Evolutionary conservation across 2,329 filamentous ascomycete species (phyloP).

Genomic region (Aspergillus ibericus): DNA sequence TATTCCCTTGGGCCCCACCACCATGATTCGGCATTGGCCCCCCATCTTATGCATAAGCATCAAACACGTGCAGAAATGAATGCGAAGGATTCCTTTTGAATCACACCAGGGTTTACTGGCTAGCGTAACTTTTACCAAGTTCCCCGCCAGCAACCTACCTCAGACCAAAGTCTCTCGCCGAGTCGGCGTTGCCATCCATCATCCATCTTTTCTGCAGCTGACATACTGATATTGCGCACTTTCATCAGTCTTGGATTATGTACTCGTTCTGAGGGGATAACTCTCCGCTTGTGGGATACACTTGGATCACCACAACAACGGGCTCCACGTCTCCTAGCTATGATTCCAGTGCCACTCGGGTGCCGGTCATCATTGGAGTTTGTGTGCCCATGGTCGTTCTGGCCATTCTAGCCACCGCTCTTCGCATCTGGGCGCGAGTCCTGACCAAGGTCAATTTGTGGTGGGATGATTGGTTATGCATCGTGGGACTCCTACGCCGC

Average conservation of each 20-base stretch:
- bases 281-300: background rate
- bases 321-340: background rate
- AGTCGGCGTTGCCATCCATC: too few species aligned
- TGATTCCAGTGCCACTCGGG: background rate
- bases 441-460: background rate
- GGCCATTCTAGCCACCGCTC: background rate
- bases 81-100: background rate
- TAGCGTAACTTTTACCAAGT: background rate
- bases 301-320: background rate
- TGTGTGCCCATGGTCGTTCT: background rate
- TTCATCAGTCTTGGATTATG: background rate
- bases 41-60: background rate
- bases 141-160: background rate
- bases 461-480: background rate
- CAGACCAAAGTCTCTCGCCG: too few species aligned
- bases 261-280: background rate
- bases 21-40: background rate
- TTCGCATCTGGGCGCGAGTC: background rate
- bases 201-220: too few species aligned
- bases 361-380: background rate
- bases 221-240: too few species aligned
- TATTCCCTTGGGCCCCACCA: background rate
- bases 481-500: background rate
- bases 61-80: background rate
- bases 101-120: background rate